These are phyloP conservation scores for Paramecium caudatum DNA, from an alignment of 73 alveolate species.

Conservation along the genomic window DNA sequence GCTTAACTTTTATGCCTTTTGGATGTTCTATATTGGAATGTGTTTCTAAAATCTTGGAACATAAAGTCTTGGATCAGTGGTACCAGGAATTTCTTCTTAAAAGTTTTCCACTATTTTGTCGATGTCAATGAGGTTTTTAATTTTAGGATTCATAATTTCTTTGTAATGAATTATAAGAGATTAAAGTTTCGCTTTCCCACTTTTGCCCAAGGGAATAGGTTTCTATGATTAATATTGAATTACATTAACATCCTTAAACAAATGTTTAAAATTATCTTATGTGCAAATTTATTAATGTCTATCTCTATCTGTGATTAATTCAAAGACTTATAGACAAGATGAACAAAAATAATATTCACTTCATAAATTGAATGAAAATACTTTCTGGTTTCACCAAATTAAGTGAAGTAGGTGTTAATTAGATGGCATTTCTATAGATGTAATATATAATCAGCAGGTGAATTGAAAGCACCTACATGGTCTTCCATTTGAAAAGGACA, in stretches of 20 bases:
- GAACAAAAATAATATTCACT: conserved; percentile 50
- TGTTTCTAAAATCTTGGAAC: neutral
- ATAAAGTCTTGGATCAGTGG: neutral
- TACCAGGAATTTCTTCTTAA: neutral
- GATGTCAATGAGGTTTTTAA: neutral
- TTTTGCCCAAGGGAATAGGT: conserved; percentile 24
- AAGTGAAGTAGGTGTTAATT: neutral
- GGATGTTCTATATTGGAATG: neutral
- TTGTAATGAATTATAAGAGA: neutral
- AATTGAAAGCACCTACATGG: neutral
- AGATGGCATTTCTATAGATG: conserved; percentile 25
- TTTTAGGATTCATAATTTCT: conserved; percentile 13
- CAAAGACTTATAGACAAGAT: conserved; percentile 45
- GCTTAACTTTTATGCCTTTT: neutral
- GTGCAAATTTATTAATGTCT: neutral
- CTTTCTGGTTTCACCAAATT: conserved; percentile 46
- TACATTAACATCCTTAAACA: conserved; percentile 43
- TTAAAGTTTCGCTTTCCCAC: neutral
- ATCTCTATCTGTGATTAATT: conserved; percentile 23
- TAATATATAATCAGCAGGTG: neutral
- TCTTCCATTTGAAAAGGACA: conserved; percentile 17
- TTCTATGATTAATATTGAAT: conserved; percentile 6
- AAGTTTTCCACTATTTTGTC: conserved; percentile 13
- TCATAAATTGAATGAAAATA: neutral
- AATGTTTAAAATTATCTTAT: neutral